Percentiles rank a stretch among this genome's conserved stretches.
phyloP scores from a whole-genome alignment of 257 asterid genomes.

The Scutellaria minor region DNA sequence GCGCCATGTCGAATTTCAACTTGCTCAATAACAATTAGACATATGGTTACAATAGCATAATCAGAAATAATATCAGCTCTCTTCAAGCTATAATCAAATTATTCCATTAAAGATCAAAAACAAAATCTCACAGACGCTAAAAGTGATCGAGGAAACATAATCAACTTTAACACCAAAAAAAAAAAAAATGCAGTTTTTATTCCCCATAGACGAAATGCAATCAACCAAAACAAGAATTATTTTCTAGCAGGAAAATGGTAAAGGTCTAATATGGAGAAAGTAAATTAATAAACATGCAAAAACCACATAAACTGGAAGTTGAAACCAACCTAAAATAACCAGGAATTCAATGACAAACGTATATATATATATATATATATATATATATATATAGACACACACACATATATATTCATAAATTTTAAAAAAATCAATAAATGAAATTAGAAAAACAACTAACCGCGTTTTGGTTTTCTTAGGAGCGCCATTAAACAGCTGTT shows the following conservation, averaged over 20 bases:
- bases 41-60: conserved; percentile 11
- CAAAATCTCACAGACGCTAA: neutral
- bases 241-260: neutral
- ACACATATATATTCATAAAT: no score
- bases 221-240: conserved; percentile 10
- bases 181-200: neutral
- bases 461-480: conserved; percentile 41
- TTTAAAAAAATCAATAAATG: neutral
- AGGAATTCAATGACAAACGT: neutral
- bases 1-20: neutral
- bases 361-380: no score
- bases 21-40: neutral
- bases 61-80: conserved; percentile 21
- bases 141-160: neutral
- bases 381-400: no score
- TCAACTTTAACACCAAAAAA: neutral
- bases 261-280: neutral
- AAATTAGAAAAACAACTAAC: conserved; percentile 40
- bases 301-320: neutral
- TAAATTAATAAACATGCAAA: conserved; percentile 24
- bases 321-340: neutral
- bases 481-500: conserved; percentile 52
- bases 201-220: conserved; percentile 9
- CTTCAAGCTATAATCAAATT: neutral
- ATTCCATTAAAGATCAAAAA: conserved; percentile 14